Base-by-base conservation (phyloP, 257 asterid species). In the Fraxinus pennsylvanica region DNA sequence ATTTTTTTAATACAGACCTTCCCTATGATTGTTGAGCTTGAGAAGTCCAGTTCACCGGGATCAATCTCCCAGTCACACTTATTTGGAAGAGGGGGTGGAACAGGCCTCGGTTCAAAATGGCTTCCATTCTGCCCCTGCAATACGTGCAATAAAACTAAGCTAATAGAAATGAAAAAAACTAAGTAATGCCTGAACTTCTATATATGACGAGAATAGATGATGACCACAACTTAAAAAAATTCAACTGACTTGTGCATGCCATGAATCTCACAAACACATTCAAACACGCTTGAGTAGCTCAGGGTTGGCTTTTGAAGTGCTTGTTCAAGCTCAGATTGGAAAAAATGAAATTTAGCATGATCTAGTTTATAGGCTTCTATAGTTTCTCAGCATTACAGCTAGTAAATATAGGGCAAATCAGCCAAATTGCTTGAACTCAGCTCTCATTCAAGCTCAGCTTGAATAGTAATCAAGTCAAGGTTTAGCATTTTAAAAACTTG, bases 1-100 rank as follows among this genome's bases (percentile, higher is more conserved):
- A 36, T 65, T 78, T 32, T 32, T 80, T 25, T 3, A 72, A 80
- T 9, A 22, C 92, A 78, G 15, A 93, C 98, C 98, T 96, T 96
- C 59, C 99, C 99, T 33, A 93, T 92, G 47, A 88, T 84, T 74
- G 80, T 68, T 4, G 98, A 85, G 79, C 80, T 83, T 72, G 97
- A 86, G 80, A 96, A 96, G 89, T 93, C 97, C 83, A 96, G 89
- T 89, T 96, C 99, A 71, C 79, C 2, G 61, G 97, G 98, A 79
- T 96, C 97, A 81, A 96, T 85, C 86, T 96, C 99, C 99, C 99
- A 96, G 85, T 96, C 99, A 75, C 98, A 96, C 88, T 92, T 96
- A 14, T 96, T 96, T 69, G 99, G 97, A 33, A 90, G 88, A 82
- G 97, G 99, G 25, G 98, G 98, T 70, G 90, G 85, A 74, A 96